Evolutionary conservation across 1,139 yeast species (phyloP), one percentile per base, ranked within the genome.

Genomic region (Starmera stellimalicola): DNA sequence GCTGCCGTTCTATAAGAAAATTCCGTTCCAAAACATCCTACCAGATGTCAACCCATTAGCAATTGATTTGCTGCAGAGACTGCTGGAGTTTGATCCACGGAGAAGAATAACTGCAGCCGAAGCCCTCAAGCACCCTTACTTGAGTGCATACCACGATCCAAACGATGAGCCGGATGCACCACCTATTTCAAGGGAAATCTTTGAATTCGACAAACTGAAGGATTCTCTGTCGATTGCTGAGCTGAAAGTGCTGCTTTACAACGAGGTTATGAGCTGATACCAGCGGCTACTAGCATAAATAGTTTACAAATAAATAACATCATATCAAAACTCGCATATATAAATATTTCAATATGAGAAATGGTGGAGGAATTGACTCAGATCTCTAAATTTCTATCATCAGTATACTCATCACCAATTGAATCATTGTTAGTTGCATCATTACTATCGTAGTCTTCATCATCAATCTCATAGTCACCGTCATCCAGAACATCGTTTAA

Each of bases 101-200:
- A 73, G 72, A 39, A 63, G 91, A 51, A 70, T 77, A 27, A 66
- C 77, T 3, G 87, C 78, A 2, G 69, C 59, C 24, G 75, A 77
- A 39, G 88, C 88, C 0, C 57, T 80, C 38, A 54, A 62, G 32
- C 88, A 80, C 52, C 83, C 84, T 7, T 80, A 79, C 51, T 57
- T 80, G 27, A 56, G 67, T 27, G 63, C 70, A 22, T 79, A 79
- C 50, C 87, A 79, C 48, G 87, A 79, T 51, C 79, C 82, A 16
- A 65, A 65, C 26, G 87, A 79, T 51, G 88, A 79, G 49, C 88
- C 88, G 0, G 68, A 61, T 18, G 76, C 81, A 14, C 47, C 52
- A 4, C 63, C 63, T 3, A 45, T 60, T 30, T 75, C 77, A 2
- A 68, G 65, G 31, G 76, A 71, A 44, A 75, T 75, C 48, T 77